A percentile compares a stretch with the other conserved stretches of the same genome.
phyloP scores from a whole-genome alignment of 768 basidiomycete species.

The Saitozyma podzolica region DNA sequence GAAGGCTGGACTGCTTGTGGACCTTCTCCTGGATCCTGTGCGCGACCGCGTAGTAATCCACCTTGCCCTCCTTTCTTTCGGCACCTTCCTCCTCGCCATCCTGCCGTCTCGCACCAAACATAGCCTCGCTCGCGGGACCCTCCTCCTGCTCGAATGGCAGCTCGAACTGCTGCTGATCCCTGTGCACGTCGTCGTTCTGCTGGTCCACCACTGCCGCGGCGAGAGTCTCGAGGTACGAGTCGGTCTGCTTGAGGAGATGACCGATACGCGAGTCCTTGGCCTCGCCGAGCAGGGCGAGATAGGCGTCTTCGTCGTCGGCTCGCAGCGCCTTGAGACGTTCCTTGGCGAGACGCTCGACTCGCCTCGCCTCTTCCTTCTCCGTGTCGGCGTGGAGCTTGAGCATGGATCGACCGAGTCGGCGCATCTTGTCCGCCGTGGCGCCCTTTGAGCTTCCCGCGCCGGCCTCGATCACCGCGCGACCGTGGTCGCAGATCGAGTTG shows the following conservation, averaged over 20 bases:
- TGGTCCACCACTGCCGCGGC: conserved; percentile 91
- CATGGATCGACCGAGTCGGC: conserved; percentile 71
- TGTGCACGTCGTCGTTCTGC: conserved; percentile 66
- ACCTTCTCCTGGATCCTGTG: conserved; percentile 88
- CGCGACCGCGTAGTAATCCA: conserved; percentile 95
- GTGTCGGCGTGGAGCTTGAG: conserved; percentile 80
- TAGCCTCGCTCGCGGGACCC: conserved; percentile 77
- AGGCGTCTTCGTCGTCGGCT: conserved; percentile 98
- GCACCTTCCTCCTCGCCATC: conserved; percentile 59
- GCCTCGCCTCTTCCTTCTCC: conserved; percentile 97
- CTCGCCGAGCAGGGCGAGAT: conserved; percentile 97
- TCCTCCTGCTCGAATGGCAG: conserved; percentile 63
- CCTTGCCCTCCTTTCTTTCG: conserved; percentile 66
- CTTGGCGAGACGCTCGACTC: conserved; percentile 91
- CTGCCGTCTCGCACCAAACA: conserved; percentile 78
- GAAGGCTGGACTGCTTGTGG: conserved; percentile 58
- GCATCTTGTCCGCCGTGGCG: conserved; percentile 64
- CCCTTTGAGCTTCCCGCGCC: conserved; percentile 59
- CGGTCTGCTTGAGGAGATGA: conserved; percentile 90
- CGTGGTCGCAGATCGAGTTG: conserved; percentile 78
- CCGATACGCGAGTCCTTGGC: conserved; percentile 99
- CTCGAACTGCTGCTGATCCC: conserved; percentile 48
- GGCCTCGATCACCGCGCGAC: conserved; percentile 66
- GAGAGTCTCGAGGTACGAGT: conserved; percentile 88
- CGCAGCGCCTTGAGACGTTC: conserved; percentile 97